Percentiles rank a stretch among this genome's conserved stretches.
Conservation (phyloP, 1,139 yeast species). For the Blastobotrys persicus region DNA sequence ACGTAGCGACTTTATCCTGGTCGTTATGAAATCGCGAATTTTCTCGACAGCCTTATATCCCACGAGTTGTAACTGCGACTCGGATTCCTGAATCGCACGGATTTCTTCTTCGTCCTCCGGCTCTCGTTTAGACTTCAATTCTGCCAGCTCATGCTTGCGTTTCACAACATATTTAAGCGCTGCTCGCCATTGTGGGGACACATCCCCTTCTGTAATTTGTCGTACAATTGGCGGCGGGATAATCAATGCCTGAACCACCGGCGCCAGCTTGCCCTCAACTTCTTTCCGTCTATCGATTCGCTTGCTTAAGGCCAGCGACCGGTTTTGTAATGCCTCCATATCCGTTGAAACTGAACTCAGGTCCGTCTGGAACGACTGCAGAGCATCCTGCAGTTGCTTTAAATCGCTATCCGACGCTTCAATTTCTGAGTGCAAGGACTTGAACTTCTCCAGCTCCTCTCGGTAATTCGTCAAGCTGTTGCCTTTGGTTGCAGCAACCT, state of each 20-base stretch:
- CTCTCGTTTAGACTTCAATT: conserved; percentile 16
- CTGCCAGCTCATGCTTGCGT: conserved; percentile 23
- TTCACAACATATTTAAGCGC: conserved; percentile 31
- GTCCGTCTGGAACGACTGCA: conserved; percentile 54
- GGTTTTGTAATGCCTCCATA: conserved; percentile 53
- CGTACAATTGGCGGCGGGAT: conserved; percentile 58
- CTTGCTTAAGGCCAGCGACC: conserved; percentile 57
- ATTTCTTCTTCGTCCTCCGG: conserved; percentile 11
- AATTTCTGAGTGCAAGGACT: conserved; percentile 42
- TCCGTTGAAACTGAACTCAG: conserved; percentile 58
- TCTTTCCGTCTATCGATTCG: conserved; percentile 56
- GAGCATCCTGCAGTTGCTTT: conserved; percentile 41
- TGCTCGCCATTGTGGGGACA: conserved; percentile 36
- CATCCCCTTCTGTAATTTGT: conserved; percentile 34
- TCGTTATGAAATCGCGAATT: conserved; percentile 64
- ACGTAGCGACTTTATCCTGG: conserved; percentile 62
- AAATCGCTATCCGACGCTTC: conserved; percentile 41
- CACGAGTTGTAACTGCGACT: conserved; percentile 44
- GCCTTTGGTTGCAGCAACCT: conserved; percentile 1
- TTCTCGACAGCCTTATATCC: conserved; percentile 64
- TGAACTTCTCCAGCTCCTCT: conserved; percentile 34
- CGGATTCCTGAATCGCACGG: conserved; percentile 34
- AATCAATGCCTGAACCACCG: conserved; percentile 67
- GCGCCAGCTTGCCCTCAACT: conserved; percentile 60
- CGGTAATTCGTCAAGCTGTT: conserved; percentile 14